Conservation (phyloP, 768 basidiomycete genomes). For the Trametes cinnabarina region DNA sequence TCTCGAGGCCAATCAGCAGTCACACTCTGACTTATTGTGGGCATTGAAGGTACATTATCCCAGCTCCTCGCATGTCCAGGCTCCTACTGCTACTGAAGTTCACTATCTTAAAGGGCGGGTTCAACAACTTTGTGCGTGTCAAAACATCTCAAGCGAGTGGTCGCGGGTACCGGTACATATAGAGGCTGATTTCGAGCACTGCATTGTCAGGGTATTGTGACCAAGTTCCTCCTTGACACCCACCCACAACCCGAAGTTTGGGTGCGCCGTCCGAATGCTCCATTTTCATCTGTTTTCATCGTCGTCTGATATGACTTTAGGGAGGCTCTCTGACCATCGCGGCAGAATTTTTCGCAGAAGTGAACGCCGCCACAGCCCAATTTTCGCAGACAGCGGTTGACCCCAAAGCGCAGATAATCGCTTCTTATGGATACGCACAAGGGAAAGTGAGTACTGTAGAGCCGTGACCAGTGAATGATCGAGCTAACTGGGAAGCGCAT, state of each 20-base stretch:
- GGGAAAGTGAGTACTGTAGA: conserved; percentile 31
- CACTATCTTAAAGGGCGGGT: no score
- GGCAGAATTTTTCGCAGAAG: conserved; percentile 15
- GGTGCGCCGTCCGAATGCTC: no score
- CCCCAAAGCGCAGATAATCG: conserved; percentile 50
- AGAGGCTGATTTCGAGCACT: no score
- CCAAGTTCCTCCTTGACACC: no score
- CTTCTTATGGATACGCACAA: conserved; percentile 39
- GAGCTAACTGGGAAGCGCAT: neutral
- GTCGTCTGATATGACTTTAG: conserved; percentile 31
- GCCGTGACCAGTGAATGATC: neutral
- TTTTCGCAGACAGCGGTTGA: conserved; percentile 44
- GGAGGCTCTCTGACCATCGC: conserved; percentile 45
- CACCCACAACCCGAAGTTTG: no score
- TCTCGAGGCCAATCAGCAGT: conserved; percentile 29
- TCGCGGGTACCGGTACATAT: no score
- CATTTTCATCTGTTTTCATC: no score
- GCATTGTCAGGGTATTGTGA: conserved; percentile 44
- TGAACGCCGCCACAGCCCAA: conserved; percentile 37
- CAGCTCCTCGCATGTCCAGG: no score
- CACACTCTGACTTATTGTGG: conserved; percentile 41
- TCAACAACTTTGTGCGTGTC: neutral
- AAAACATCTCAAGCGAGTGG: conserved; percentile 40
- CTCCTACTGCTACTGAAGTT: no score
- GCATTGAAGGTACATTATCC: conserved; percentile 42